phyloP scores from a whole-genome alignment of 106 monocot species.

The Hemerocallis citrina region DNA sequence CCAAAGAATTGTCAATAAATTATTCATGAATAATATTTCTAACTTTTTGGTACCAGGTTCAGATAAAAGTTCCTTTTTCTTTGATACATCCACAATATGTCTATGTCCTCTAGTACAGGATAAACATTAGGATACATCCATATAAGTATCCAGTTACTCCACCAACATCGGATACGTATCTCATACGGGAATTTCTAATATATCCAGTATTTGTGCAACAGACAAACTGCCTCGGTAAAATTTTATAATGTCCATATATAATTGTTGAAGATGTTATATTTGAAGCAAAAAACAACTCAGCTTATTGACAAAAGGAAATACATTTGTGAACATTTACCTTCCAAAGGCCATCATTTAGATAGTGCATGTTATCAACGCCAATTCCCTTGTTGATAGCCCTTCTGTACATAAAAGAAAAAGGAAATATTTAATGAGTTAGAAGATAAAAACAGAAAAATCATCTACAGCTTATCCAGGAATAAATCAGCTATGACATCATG shows the following conservation, averaged over 20 bases:
- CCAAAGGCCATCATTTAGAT: constrained; percentile 97
- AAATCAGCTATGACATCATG: not conserved
- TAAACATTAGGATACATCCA: not conserved
- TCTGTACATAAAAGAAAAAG: constrained; percentile 32
- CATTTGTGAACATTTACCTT: constrained; percentile 37
- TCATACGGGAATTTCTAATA: too few relatives aligned
- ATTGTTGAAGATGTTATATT: not conserved
- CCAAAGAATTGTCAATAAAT: too few relatives aligned
- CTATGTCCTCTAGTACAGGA: too few relatives aligned
- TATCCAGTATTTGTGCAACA: too few relatives aligned
- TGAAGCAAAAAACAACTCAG: not conserved
- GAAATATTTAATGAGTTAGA: not conserved
- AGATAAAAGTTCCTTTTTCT: too few relatives aligned
- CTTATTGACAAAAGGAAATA: not conserved
- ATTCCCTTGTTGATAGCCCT: constrained; percentile 88
- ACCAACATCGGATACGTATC: not conserved
- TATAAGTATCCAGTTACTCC: not conserved
- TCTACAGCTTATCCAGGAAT: not conserved
- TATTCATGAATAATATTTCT: too few relatives aligned
- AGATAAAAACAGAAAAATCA: not conserved
- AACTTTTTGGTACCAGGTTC: too few relatives aligned
- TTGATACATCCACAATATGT: too few relatives aligned
- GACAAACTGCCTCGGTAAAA: too few relatives aligned
- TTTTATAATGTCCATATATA: not conserved
- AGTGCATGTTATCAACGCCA: constrained; percentile 95